Percentiles rank a stretch among this genome's conserved stretches.
phyloP scores from a whole-genome alignment of 2,329 filamentous ascomycete genomes.

The Hypoxylon sp. region DNA sequence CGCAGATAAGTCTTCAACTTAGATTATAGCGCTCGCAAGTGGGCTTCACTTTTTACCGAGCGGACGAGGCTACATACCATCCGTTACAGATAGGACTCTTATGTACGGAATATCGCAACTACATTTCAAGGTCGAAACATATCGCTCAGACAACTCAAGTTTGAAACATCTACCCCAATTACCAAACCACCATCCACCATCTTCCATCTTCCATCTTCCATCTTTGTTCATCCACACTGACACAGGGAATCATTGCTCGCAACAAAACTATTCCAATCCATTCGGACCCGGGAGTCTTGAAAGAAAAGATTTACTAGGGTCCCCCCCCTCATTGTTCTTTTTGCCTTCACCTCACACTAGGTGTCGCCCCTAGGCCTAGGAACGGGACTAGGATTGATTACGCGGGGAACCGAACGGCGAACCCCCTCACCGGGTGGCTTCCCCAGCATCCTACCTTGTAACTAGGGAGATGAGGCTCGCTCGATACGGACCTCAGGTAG shows the following conservation, averaged over 20 bases:
- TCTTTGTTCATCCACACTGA: too few species aligned
- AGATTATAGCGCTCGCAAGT: constrained; percentile 13
- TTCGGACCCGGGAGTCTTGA: constrained; percentile 16
- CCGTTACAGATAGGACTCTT: constrained; percentile 24
- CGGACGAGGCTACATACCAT: constrained; percentile 25
- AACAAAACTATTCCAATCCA: constrained; percentile 15
- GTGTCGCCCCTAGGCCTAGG: constrained; percentile 3
- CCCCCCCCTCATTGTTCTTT: constrained; percentile 17
- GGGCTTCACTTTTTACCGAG: constrained; percentile 36
- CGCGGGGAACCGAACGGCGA: not conserved
- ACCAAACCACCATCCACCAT: constrained; percentile 12
- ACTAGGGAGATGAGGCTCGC: constrained; percentile 35
- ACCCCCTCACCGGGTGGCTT: constrained; percentile 26
- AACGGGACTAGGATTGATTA: constrained; percentile 1
- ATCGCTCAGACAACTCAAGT: constrained; percentile 6
- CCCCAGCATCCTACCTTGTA: constrained; percentile 37
- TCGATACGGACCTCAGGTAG: constrained; percentile 11
- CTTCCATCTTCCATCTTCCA: constrained; percentile 12
- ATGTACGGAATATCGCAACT: constrained; percentile 26
- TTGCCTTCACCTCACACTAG: constrained; percentile 1
- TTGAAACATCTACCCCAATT: constrained; percentile 19
- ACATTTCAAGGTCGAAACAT: constrained; percentile 23
- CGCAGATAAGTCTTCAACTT: constrained; percentile 5
- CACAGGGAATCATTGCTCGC: constrained; percentile 10
- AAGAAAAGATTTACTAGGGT: not conserved